These are phyloP conservation scores for Gentiana straminea DNA, from an alignment of 257 asterid genomes.

Conservation along the genomic window DNA sequence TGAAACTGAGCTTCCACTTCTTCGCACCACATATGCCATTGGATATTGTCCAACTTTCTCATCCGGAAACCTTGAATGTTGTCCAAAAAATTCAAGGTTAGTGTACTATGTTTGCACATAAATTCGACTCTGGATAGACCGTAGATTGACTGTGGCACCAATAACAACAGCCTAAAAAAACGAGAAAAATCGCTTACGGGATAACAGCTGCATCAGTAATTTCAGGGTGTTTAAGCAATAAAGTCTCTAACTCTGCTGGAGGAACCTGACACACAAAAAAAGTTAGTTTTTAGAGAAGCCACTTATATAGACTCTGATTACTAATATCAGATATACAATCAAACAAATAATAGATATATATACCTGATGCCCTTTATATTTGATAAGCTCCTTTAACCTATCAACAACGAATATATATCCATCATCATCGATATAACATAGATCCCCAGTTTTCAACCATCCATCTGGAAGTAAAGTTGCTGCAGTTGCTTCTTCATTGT, in stretches of 20 bases:
- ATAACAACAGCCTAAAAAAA: not conserved
- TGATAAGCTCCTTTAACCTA: slow-evolving; percentile 88
- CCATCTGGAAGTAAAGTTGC: slow-evolving; percentile 32
- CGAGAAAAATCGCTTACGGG: slow-evolving; percentile 46
- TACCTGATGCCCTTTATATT: slow-evolving; percentile 92
- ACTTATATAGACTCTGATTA: too few species aligned
- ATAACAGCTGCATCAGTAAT: slow-evolving; percentile 78
- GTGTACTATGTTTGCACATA: too few species aligned
- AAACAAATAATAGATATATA: too few species aligned
- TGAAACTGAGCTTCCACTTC: slow-evolving; percentile 33
- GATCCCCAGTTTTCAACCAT: slow-evolving; percentile 89
- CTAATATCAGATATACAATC: too few species aligned
- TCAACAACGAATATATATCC: slow-evolving; percentile 79
- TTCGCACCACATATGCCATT: slow-evolving; percentile 81
- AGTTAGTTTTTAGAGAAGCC: too few species aligned
- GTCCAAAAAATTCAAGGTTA: too few species aligned
- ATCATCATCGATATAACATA: slow-evolving; percentile 80
- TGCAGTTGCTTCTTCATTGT: slow-evolving; percentile 1
- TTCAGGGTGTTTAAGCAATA: slow-evolving; percentile 67
- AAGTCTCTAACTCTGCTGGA: slow-evolving; percentile 88
- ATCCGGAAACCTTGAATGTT: slow-evolving; percentile 58
- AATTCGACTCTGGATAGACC: not conserved
- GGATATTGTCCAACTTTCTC: slow-evolving; percentile 74
- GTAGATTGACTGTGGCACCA: too few species aligned
- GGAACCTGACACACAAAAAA: slow-evolving; percentile 44